A percentile compares a stretch with the other conserved stretches of the same genome.
Conservation (phyloP, 2,329 filamentous ascomycete species). For the Scytalidium lignicola region DNA sequence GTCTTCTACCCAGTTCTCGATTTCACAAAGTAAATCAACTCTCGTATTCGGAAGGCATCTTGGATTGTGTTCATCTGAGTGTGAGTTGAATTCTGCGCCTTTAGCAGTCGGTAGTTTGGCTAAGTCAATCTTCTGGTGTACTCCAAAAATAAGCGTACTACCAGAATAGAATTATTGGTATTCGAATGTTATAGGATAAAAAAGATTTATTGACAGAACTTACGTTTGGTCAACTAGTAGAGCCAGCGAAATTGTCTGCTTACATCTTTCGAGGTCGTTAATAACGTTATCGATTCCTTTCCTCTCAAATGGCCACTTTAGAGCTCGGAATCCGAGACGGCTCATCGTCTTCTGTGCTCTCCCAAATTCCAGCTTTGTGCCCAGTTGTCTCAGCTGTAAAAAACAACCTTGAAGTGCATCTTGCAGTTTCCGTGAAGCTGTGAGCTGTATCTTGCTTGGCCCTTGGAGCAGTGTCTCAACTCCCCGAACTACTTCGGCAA, state of each 20-base stretch:
- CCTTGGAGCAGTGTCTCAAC: too few relatives aligned
- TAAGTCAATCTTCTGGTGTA: slow-evolving; percentile 1
- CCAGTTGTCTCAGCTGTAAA: slow-evolving; percentile 17
- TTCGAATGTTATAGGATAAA: background rate
- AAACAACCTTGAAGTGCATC: slow-evolving; percentile 12
- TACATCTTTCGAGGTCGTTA: slow-evolving; percentile 21
- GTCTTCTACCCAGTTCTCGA: slow-evolving; percentile 10
- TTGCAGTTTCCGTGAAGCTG: too few relatives aligned
- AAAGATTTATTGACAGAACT: slow-evolving; percentile 10
- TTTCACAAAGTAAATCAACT: slow-evolving; percentile 15
- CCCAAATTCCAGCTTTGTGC: slow-evolving; percentile 17
- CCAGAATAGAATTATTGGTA: background rate
- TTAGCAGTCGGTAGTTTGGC: slow-evolving; percentile 4
- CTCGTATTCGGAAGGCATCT: slow-evolving; percentile 19
- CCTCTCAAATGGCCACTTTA: slow-evolving; percentile 34
- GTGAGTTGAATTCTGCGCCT: slow-evolving; percentile 29
- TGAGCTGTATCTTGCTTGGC: too few relatives aligned
- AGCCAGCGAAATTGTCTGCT: slow-evolving; percentile 20
- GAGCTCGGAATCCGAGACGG: slow-evolving; percentile 25
- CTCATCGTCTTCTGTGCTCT: slow-evolving; percentile 23
- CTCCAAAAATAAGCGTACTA: slow-evolving; percentile 2
- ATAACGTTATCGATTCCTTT: slow-evolving; percentile 26
- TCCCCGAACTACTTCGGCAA: too few relatives aligned
- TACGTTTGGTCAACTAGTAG: slow-evolving; percentile 31
- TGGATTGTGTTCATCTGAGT: slow-evolving; percentile 18